phyloP scores from a whole-genome alignment of 2,329 filamentous ascomycete species.

The Colletotrichum horii region DNA sequence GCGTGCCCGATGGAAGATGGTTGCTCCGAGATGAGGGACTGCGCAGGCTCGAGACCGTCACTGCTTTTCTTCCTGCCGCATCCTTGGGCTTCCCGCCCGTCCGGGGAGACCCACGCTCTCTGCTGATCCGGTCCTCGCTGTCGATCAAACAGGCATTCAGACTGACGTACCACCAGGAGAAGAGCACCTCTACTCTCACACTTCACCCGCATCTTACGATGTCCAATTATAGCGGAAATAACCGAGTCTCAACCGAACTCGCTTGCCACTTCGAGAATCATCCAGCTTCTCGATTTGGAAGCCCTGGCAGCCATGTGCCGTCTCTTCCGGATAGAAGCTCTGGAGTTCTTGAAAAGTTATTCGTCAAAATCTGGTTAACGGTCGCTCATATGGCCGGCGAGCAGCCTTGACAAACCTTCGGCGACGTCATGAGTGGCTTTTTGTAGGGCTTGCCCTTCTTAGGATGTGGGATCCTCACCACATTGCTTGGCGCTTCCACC shows the following conservation, averaged over 20 bases:
- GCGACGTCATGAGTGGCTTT: not conserved
- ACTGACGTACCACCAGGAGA: constrained; percentile 4
- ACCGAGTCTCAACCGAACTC: not conserved
- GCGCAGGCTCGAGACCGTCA: not conserved
- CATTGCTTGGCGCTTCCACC: not conserved
- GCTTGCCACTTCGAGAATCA: not conserved
- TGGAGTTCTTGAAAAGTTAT: not conserved
- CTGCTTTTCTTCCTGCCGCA: not conserved
- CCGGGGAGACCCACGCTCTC: constrained; percentile 1
- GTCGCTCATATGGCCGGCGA: not conserved
- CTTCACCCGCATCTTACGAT: not conserved
- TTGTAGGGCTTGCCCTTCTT: not conserved
- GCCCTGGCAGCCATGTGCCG: not conserved
- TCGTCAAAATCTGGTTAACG: too few species aligned
- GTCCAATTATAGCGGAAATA: constrained; percentile 14
- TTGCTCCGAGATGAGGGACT: constrained; percentile 18
- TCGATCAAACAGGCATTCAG: constrained; percentile 20
- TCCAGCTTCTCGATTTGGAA: not conserved
- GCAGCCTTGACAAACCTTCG: not conserved
- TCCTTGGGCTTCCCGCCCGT: constrained; percentile 2
- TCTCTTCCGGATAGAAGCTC: not conserved
- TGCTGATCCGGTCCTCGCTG: constrained; percentile 11
- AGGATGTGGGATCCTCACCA: not conserved
- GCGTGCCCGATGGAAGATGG: constrained; percentile 11
- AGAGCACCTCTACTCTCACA: not conserved